Evolutionary conservation across 2,329 filamentous ascomycete genomes (phyloP).

Genomic region (Fusarium sp.): DNA sequence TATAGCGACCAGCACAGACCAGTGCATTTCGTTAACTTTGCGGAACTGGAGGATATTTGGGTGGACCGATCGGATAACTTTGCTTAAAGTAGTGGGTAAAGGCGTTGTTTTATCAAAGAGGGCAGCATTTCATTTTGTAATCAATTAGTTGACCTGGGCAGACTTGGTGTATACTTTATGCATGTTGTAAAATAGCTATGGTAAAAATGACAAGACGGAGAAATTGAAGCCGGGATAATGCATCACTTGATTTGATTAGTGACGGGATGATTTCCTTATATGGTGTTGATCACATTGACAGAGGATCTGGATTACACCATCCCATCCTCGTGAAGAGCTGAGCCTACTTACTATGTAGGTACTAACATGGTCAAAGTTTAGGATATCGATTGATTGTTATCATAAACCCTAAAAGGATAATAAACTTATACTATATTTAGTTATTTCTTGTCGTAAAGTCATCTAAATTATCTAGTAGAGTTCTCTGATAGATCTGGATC

Average conservation of each 20-base stretch:
- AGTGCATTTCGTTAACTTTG: slow-evolving; percentile 96
- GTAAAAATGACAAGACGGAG: slow-evolving; percentile 12
- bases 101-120: slow-evolving; percentile 33
- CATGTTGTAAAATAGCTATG: slow-evolving; percentile 31
- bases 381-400: not conserved
- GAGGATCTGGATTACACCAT: not conserved
- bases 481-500: not conserved
- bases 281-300: slow-evolving; percentile 10
- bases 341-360: not conserved
- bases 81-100: slow-evolving; percentile 63
- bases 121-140: slow-evolving; percentile 31
- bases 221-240: slow-evolving; percentile 10
- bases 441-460: not conserved
- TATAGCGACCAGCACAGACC: slow-evolving; percentile 93
- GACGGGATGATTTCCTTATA: slow-evolving; percentile 24
- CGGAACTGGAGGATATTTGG: slow-evolving; percentile 95
- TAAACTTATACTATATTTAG: not conserved
- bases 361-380: not conserved
- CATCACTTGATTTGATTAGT: not conserved
- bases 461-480: not conserved
- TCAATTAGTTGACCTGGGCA: slow-evolving; percentile 10
- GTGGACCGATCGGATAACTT: slow-evolving; percentile 94
- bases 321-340: not conserved
- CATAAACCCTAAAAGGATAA: not conserved
- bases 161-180: slow-evolving; percentile 20